Conservation (phyloP, 2,329 filamentous ascomycete species). For the Colletotrichum neosansevieriae region DNA sequence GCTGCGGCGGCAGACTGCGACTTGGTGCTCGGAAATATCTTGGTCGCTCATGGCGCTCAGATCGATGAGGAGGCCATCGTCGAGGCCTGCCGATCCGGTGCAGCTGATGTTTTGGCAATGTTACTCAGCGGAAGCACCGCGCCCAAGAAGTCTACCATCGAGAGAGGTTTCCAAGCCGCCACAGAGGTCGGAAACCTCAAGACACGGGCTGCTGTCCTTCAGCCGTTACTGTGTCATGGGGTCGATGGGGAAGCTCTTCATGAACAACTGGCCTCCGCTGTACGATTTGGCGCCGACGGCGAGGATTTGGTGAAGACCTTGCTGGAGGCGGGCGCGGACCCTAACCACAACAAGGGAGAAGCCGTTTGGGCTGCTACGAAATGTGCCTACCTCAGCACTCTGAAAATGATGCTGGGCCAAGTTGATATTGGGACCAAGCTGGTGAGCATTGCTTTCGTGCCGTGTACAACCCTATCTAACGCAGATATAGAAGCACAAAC, state of each 20-base stretch:
- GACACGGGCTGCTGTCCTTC: conserved; percentile 62
- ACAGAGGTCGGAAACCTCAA: conserved; percentile 64
- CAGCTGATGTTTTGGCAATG: conserved; percentile 62
- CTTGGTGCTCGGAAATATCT: conserved; percentile 60
- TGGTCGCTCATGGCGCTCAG: conserved; percentile 65
- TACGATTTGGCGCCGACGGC: conserved; percentile 62
- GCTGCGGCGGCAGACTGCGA: conserved; percentile 66
- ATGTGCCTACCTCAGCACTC: conserved; percentile 61
- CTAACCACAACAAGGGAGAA: conserved; percentile 67
- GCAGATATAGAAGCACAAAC: conserved; percentile 53
- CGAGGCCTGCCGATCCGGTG: conserved; percentile 65
- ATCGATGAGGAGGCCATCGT: conserved; percentile 66
- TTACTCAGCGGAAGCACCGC: conserved; percentile 58
- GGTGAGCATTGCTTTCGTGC: conserved; percentile 46
- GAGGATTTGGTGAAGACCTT: conserved; percentile 63
- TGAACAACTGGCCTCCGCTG: conserved; percentile 65
- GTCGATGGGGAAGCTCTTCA: conserved; percentile 64
- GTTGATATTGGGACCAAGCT: conserved; percentile 55
- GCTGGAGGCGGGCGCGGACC: conserved; percentile 59
- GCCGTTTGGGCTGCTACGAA: conserved; percentile 66
- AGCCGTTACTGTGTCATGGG: conserved; percentile 62
- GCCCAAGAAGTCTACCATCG: conserved; percentile 57
- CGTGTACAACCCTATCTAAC: conserved; percentile 17
- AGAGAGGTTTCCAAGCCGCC: conserved; percentile 66
- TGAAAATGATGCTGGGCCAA: conserved; percentile 65